Evolutionary conservation across 805 yeast species (phyloP), one percentile per base, ranked within the genome.

Genomic region (Isabelozyma heimii): DNA sequence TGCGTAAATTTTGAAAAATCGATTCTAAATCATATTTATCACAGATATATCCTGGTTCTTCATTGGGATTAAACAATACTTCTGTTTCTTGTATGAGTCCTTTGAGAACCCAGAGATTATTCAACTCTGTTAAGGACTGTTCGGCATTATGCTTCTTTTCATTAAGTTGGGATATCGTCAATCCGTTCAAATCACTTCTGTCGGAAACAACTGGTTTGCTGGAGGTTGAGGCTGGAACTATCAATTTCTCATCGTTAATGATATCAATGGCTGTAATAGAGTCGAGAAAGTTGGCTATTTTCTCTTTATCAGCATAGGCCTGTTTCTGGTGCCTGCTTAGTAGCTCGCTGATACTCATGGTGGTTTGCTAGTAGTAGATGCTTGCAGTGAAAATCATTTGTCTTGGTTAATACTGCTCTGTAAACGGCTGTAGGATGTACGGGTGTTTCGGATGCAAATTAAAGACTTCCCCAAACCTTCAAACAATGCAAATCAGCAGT

Each of bases 51-150:
- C 26, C 37, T 9, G 13, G 49, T 6, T 40, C 48, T 13, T 43
- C 54, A 8, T 41, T 26, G 10, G 53, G 47, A n/a, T 50, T 56
- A 2, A 63, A 49, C 8, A 52, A 45, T 16, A 44, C 47, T 17
- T 53, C 54, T 5, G 59, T 60, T 46, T 67, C 70, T 13, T 51
- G 47, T 13, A 62, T 45, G n/a, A 66, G 51, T 15, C 62, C 64
- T 27, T 60, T 62, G 14, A 66, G 50, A 12, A 61, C 55, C 68
- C 69, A 63, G 5, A 67, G 53, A 15, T 53, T 60, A 33, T 64
- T 58, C 42, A 70, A 57, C 17, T 52, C 50, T 8, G 38, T 38
- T 12, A 55, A 48, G 27, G 44, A 14, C 8, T 26, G 46, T 12
- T 45, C 49, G 7, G 49, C 56, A 7, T 45, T 40, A 15, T 45